phyloP scores from a whole-genome alignment of 768 basidiomycete species.

The Boletus sensibilis region DNA sequence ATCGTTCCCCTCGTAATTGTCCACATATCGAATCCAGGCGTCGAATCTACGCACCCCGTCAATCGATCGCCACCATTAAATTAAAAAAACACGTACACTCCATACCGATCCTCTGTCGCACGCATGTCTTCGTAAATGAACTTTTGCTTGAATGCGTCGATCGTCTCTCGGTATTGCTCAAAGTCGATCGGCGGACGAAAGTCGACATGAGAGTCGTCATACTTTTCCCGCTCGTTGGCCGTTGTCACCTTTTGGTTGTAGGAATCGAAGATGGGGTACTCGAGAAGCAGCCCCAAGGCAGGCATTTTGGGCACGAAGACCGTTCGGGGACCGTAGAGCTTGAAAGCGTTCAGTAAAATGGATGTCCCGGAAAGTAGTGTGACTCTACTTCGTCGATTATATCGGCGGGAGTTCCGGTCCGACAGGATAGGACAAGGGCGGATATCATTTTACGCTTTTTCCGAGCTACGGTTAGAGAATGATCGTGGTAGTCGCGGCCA shows the following conservation, averaged over 20 bases:
- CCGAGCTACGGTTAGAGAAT: constrained; percentile 9
- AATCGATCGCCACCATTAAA: not conserved
- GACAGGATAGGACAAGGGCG: constrained; percentile 71
- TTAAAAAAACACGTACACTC: constrained; percentile 59
- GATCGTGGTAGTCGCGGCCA: not conserved
- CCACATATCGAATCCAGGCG: constrained; percentile 77
- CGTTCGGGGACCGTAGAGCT: constrained; percentile 75
- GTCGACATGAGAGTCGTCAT: constrained; percentile 53
- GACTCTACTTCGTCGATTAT: constrained; percentile 67
- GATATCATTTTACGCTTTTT: constrained; percentile 96
- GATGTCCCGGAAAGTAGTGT: not conserved
- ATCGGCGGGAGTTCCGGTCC: constrained; percentile 71
- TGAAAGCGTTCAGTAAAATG: not conserved
- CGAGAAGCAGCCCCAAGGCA: constrained; percentile 87
- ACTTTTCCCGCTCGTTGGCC: constrained; percentile 41
- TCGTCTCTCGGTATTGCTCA: constrained; percentile 58
- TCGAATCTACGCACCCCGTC: constrained; percentile 57
- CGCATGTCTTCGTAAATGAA: constrained; percentile 89
- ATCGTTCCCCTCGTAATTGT: constrained; percentile 74
- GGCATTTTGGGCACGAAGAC: constrained; percentile 96
- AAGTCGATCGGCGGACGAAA: constrained; percentile 76
- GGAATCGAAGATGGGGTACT: constrained; percentile 77
- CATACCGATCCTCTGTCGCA: constrained; percentile 72
- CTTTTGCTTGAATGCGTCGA: constrained; percentile 80
- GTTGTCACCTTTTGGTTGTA: constrained; percentile 62